Percentiles rank a stretch among this genome's conserved stretches.
These are phyloP conservation scores for Serendipita indica DNA, from an alignment of 768 basidiomycete species.

Conservation along the genomic window DNA sequence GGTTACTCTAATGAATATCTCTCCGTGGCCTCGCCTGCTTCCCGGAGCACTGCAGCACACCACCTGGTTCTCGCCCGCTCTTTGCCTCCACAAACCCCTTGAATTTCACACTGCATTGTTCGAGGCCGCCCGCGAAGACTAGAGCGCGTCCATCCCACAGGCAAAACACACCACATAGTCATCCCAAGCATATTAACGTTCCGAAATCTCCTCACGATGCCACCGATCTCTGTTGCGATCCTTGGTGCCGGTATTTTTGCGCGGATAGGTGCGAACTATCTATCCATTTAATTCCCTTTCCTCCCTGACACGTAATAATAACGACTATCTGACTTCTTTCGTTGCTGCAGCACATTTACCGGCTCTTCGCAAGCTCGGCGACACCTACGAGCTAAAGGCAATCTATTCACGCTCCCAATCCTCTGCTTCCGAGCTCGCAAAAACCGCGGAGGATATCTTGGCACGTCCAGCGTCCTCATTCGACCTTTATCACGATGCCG, in stretches of 20 bases:
- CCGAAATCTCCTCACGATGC: no score
- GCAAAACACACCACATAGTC: no score
- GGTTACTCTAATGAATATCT: neutral
- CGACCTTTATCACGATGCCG: constrained; percentile 42
- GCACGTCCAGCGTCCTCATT: constrained; percentile 26
- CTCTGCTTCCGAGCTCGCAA: constrained; percentile 40
- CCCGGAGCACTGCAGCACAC: neutral
- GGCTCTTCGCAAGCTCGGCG: constrained; percentile 41
- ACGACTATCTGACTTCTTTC: constrained; percentile 17
- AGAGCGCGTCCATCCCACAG: no score
- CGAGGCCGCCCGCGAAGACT: no score
- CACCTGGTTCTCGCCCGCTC: no score
- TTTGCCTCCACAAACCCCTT: no score
- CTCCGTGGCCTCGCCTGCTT: constrained; percentile 3
- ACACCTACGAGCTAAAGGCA: constrained; percentile 39
- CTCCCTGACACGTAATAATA: constrained; percentile 12
- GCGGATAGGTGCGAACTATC: constrained; percentile 42
- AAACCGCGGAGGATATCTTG: constrained; percentile 29
- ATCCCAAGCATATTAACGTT: no score
- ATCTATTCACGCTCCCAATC: constrained; percentile 67
- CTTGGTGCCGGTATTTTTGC: constrained; percentile 73
- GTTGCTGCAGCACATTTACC: constrained; percentile 56
- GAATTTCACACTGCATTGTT: no score
- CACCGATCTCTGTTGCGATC: constrained; percentile 45
- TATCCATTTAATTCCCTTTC: constrained; percentile 7